Evolutionary conservation across 352 stramenopile species (phyloP), one percentile per base, ranked within the genome.

Genomic region (Globisporangium ultimum): DNA sequence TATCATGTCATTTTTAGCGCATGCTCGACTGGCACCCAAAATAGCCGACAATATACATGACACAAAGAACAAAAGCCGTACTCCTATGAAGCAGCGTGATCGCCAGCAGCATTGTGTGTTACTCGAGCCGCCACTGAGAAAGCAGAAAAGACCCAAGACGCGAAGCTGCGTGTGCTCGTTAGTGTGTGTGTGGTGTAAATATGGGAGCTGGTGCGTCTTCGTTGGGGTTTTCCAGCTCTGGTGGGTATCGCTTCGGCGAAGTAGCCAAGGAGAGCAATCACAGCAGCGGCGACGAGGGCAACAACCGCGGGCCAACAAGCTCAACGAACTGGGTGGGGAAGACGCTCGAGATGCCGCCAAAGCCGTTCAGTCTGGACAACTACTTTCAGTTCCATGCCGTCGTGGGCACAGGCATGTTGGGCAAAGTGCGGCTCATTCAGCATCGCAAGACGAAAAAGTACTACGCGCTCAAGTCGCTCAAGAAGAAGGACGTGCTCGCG

Each of bases 391-490:
- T 88, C 56, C 61, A 78, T 60, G 68, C 68, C 5, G 70, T 92
- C 11, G 61, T 92, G 4, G 83, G 83, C 52, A 91, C 76, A 5
- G 83, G 83, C 22, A 90, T 92, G 74, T 63, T 92, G 6, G 83
- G 83, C 24, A 75, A 81, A 54, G 83, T 92, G 53, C 74, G 72
- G 3, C 63, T 89, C 3, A 67, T 86, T 45, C 71, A 89, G 57
- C 71, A 88, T 64, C 84, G 78, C 20, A 74, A 74, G 24, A 74
- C 76, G 13, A 68, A 60, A 20, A 76, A 84, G 58, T 90, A 71
- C 55, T 93, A 84, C 53, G 78, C 82, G 1, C 60, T 93, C 58
- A 93, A 93, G 63, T 84, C 77, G n/a, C 76, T 93, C 64, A 68
- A 74, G 53, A 93, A 93, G 59, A 67, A 72, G 34, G 72, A 90